Percentiles rank a stretch among this genome's conserved stretches.
phyloP scores from a whole-genome alignment of 345 rosid genomes.

The Noccaea caerulescens region DNA sequence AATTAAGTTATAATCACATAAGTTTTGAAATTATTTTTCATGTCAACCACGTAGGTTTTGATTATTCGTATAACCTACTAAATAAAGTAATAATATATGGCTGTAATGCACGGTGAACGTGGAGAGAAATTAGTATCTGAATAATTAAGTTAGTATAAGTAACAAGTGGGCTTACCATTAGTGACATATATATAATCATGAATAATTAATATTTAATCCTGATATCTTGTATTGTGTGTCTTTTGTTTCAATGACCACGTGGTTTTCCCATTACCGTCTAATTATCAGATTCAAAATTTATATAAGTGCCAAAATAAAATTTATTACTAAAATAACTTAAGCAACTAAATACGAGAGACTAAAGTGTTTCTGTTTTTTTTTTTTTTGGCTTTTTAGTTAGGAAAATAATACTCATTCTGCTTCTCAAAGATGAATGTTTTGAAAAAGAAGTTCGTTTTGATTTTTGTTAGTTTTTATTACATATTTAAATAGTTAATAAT shows the following conservation, averaged over 20 bases:
- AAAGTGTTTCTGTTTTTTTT: not conserved
- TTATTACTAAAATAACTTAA: not conserved
- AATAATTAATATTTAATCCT: slow-evolving; percentile 7
- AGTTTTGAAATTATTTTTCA: slow-evolving; percentile 5
- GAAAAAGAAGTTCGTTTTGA: too few species aligned
- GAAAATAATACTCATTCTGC: not conserved
- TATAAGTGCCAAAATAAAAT: not conserved
- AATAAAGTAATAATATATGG: slow-evolving; percentile 35
- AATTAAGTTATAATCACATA: slow-evolving; percentile 23
- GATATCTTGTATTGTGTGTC: slow-evolving; percentile 4
- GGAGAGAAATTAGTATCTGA: slow-evolving; percentile 30
- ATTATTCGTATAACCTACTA: slow-evolving; percentile 34
- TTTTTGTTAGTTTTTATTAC: too few species aligned
- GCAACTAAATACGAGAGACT: not conserved
- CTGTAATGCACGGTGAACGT: slow-evolving; percentile 38
- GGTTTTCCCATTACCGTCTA: slow-evolving; percentile 19
- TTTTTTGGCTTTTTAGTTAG: slow-evolving; percentile 1
- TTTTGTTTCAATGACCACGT: slow-evolving; percentile 34
- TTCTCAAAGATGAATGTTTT: too few species aligned
- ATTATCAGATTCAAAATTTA: not conserved
- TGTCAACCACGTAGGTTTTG: slow-evolving; percentile 44
- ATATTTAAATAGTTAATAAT: too few species aligned
- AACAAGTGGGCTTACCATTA: slow-evolving; percentile 41
- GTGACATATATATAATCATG: slow-evolving; percentile 18
- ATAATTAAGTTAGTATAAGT: slow-evolving; percentile 2